phyloP scores from a whole-genome alignment of 371 early-diverging fungal genomes.

The Spiromyces aspiralis region DNA sequence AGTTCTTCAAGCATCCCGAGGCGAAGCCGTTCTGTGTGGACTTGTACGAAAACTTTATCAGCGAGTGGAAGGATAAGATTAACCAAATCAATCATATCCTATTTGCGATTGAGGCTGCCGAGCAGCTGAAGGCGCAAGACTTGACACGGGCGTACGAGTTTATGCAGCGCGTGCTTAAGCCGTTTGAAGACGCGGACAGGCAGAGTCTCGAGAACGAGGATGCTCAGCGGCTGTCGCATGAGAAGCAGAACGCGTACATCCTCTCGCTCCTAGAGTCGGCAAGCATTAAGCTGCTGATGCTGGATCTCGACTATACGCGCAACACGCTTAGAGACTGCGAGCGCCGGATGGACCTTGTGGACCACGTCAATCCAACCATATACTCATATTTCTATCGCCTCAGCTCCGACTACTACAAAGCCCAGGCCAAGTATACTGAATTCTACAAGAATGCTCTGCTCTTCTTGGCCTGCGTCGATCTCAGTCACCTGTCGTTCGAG shows the following conservation, averaged over 20 bases:
- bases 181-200: conserved; percentile 38
- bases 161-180: conserved; percentile 42
- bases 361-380: conserved; percentile 72
- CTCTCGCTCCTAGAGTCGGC: conserved; percentile 77
- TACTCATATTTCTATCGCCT: conserved; percentile 90
- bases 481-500: conserved; percentile 50
- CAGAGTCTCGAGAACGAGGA: not conserved
- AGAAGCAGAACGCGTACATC: conserved; percentile 65
- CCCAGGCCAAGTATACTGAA: conserved; percentile 75
- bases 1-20: conserved; percentile 55
- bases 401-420: conserved; percentile 90
- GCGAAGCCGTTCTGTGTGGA: conserved; percentile 61
- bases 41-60: conserved; percentile 76
- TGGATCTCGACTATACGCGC: conserved; percentile 63
- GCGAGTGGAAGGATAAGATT: conserved; percentile 84
- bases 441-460: conserved; percentile 91
- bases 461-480: conserved; percentile 73
- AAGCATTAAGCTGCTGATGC: conserved; percentile 52
- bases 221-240: conserved; percentile 2
- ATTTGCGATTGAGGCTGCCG: conserved; percentile 58
- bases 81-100: conserved; percentile 78
- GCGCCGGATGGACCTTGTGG: conserved; percentile 60
- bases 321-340: conserved; percentile 71
- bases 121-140: conserved; percentile 52
- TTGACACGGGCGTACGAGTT: conserved; percentile 45